Conservation (phyloP, 78 protist species). For the Polysphondylium violaceum region DNA sequence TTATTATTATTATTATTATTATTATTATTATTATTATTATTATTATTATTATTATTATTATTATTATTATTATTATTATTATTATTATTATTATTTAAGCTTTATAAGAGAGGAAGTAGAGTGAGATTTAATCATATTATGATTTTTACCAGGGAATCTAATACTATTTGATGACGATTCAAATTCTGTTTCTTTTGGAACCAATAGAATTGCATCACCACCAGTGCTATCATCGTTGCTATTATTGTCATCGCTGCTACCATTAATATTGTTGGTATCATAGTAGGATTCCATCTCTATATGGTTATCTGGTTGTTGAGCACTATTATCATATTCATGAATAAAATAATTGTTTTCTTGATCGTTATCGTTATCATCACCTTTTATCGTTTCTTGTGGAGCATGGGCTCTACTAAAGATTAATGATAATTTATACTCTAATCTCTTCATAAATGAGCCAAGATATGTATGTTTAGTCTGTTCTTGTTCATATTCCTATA, state of each 20-base stretch:
- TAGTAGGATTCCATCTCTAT: neutral
- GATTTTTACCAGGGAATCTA: too few species aligned
- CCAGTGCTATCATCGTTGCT: neutral
- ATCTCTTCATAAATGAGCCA: neutral
- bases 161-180: too few species aligned
- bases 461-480: neutral
- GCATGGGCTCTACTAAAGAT: neutral
- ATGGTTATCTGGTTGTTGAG: too few species aligned
- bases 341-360: too few species aligned
- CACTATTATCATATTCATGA: too few species aligned
- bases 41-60: neutral
- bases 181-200: too few species aligned
- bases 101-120: too few species aligned
- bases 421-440: neutral
- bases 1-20: neutral
- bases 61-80: constrained; percentile 7
- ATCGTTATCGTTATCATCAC: neutral
- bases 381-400: neutral
- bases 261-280: neutral
- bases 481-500: neutral
- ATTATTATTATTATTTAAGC: too few species aligned
- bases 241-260: neutral
- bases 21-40: neutral
- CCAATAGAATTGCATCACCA: too few species aligned
- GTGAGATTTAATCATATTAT: too few species aligned